phyloP scores from a whole-genome alignment of 345 rosid genomes.

The Syzygium jambos region DNA sequence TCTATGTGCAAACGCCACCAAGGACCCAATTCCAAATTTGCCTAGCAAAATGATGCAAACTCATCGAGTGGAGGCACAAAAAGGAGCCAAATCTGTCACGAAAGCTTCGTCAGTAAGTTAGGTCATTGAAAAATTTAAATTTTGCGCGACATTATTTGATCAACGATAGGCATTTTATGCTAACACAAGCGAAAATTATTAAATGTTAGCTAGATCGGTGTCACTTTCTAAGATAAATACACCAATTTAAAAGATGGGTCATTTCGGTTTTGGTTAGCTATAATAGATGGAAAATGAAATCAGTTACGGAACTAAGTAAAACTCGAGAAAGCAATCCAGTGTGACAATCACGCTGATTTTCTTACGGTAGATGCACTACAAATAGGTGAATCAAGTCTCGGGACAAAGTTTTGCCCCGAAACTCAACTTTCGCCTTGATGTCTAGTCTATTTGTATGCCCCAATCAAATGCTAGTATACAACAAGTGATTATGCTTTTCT shows the following conservation, averaged over 20 bases:
- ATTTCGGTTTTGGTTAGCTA: background rate
- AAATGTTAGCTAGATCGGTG: background rate
- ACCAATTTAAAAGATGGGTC: background rate
- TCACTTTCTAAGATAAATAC: background rate
- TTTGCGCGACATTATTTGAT: background rate
- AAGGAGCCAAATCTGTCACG: background rate
- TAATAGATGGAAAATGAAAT: background rate
- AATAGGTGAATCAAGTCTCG: background rate
- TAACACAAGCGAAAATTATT: too few species aligned
- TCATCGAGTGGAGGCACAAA: background rate
- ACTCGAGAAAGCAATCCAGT: background rate
- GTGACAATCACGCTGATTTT: fast-evolving
- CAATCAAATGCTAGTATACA: background rate
- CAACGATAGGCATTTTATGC: background rate
- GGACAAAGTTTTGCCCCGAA: background rate
- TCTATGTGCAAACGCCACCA: background rate
- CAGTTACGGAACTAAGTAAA: background rate
- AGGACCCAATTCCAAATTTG: background rate
- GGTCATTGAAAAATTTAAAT: background rate
- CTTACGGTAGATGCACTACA: fast-evolving
- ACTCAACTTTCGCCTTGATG: background rate
- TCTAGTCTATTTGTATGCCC: background rate
- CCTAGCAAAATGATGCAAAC: background rate
- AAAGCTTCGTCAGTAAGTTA: background rate
- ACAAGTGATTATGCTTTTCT: background rate